A percentile compares a stretch with the other conserved stretches of the same genome.
phyloP scores from a whole-genome alignment of 768 basidiomycete species.

The Rhodotorula kratochvilovae region DNA sequence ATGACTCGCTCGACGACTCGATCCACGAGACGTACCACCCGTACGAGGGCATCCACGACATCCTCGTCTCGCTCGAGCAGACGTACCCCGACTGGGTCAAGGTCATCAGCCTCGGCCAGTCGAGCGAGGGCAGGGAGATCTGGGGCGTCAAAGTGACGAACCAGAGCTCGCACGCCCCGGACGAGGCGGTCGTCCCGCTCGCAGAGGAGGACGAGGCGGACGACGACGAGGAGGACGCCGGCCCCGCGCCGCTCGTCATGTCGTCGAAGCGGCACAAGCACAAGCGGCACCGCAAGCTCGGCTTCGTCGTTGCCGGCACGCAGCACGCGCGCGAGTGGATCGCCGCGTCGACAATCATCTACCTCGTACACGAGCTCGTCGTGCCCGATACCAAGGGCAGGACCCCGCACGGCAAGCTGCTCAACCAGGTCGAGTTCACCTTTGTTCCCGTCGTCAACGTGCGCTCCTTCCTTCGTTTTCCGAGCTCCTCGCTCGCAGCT shows the following conservation, averaged over 20 bases:
- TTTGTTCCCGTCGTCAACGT: slow-evolving; percentile 56
- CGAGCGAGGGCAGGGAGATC: slow-evolving; percentile 60
- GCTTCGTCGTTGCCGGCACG: slow-evolving; percentile 66
- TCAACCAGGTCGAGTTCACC: slow-evolving; percentile 56
- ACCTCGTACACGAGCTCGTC: slow-evolving; percentile 67
- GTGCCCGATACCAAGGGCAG: slow-evolving; percentile 58
- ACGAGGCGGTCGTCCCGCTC: slow-evolving; percentile 17
- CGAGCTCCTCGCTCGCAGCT: background rate
- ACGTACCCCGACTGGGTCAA: slow-evolving; percentile 54
- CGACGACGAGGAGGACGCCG: slow-evolving; percentile 30
- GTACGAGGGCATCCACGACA: slow-evolving; percentile 55
- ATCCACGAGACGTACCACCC: slow-evolving; percentile 57
- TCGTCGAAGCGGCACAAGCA: slow-evolving; percentile 19
- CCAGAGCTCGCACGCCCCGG: background rate
- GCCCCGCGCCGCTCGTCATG: background rate
- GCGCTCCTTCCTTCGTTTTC: background rate
- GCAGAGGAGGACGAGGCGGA: slow-evolving; percentile 35
- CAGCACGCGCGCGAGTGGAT: slow-evolving; percentile 81
- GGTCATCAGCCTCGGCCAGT: slow-evolving; percentile 57
- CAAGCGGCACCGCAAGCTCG: slow-evolving; percentile 50
- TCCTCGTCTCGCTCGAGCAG: slow-evolving; percentile 54
- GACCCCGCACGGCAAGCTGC: slow-evolving; percentile 37
- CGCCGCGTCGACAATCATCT: slow-evolving; percentile 66
- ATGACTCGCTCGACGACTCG: background rate
- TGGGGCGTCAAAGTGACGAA: slow-evolving; percentile 53